A percentile compares a stretch with the other conserved stretches of the same genome.
Evolutionary conservation across 2,329 filamentous ascomycete species (phyloP).

Genomic region (Botrytis fabae): DNA sequence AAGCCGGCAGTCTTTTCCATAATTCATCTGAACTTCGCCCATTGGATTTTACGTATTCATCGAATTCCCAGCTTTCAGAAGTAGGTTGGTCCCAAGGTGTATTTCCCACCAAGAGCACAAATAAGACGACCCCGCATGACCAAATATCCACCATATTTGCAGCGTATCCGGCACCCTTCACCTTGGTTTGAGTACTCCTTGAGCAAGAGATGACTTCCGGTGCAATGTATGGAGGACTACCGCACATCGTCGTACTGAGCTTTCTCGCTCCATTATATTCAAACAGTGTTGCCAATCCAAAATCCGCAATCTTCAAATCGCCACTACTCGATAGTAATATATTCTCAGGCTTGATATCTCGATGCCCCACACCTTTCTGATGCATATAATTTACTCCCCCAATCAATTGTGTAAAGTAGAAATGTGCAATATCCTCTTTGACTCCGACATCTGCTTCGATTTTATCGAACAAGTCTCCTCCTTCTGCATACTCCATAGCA

Average conservation of each 20-base stretch:
- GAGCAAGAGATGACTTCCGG: conserved; percentile 75
- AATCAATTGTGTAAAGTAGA: conserved; percentile 92
- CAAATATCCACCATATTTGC: conserved; percentile 89
- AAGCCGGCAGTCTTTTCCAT: conserved; percentile 75
- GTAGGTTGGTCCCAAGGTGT: conserved; percentile 98
- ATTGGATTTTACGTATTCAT: conserved; percentile 77
- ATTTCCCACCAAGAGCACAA: conserved; percentile 91
- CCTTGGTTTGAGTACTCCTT: conserved; percentile 49
- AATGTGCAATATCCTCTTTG: conserved; percentile 89
- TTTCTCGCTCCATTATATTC: conserved; percentile 83
- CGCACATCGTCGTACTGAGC: conserved; percentile 84
- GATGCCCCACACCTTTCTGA: conserved; percentile 89
- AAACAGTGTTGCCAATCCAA: conserved; percentile 92
- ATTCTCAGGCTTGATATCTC: conserved; percentile 92
- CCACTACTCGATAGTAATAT: conserved; percentile 84
- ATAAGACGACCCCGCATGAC: conserved; percentile 97
- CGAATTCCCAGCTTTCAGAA: conserved; percentile 81
- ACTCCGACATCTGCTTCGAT: conserved; percentile 97
- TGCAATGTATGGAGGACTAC: conserved; percentile 94
- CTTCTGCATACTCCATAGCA: conserved; percentile 94
- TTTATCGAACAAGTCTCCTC: conserved; percentile 97
- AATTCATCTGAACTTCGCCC: conserved; percentile 83
- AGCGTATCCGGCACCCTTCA: conserved; percentile 61
- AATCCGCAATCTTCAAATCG: conserved; percentile 92
- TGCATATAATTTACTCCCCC: conserved; percentile 93